Percentiles rank a stretch among this genome's conserved stretches.
These are phyloP conservation scores for Hemisphaericaspora xylofermentans DNA, from an alignment of 1,139 yeast species.

Conservation along the genomic window DNA sequence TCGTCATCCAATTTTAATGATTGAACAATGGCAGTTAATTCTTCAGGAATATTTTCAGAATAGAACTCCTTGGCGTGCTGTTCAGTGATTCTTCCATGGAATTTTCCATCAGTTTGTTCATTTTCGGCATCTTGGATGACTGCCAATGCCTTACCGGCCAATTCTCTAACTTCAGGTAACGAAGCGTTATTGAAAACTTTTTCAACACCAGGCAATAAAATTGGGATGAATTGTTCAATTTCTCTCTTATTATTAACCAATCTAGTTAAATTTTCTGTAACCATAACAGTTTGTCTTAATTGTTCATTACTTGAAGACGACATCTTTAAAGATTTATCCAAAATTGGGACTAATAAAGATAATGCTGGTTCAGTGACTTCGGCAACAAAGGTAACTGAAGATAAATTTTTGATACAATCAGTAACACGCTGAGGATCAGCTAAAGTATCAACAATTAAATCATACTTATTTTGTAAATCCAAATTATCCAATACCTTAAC, in stretches of 20 bases:
- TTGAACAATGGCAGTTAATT: constrained; percentile 22
- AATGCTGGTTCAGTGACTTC: constrained; percentile 97
- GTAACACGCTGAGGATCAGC: constrained; percentile 89
- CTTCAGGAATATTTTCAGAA: constrained; percentile 33
- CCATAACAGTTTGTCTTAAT: constrained; percentile 93
- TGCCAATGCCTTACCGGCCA: constrained; percentile 79
- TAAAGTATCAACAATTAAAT: constrained; percentile 81
- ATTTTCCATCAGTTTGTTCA: constrained; percentile 62
- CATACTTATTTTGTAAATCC: constrained; percentile 85
- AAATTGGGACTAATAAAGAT: constrained; percentile 85
- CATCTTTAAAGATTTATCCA: constrained; percentile 85
- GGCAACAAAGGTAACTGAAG: constrained; percentile 95
- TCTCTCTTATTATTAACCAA: constrained; percentile 92
- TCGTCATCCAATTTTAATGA: constrained; percentile 30
- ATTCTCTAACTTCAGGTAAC: constrained; percentile 92
- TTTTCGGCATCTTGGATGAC: constrained; percentile 83
- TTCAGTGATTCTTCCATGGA: constrained; percentile 69
- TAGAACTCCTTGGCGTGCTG: constrained; percentile 55
- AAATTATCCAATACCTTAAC: constrained; percentile 86
- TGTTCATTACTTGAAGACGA: constrained; percentile 93
- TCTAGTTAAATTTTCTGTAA: constrained; percentile 92
- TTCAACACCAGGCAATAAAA: constrained; percentile 83
- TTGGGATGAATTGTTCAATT: constrained; percentile 84
- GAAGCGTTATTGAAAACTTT: constrained; percentile 89
- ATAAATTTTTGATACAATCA: constrained; percentile 81